A percentile compares a stretch with the other conserved stretches of the same genome.
phyloP scores from a whole-genome alignment of 2,329 filamentous ascomycete species.

The Pestalotiopsis sp. region DNA sequence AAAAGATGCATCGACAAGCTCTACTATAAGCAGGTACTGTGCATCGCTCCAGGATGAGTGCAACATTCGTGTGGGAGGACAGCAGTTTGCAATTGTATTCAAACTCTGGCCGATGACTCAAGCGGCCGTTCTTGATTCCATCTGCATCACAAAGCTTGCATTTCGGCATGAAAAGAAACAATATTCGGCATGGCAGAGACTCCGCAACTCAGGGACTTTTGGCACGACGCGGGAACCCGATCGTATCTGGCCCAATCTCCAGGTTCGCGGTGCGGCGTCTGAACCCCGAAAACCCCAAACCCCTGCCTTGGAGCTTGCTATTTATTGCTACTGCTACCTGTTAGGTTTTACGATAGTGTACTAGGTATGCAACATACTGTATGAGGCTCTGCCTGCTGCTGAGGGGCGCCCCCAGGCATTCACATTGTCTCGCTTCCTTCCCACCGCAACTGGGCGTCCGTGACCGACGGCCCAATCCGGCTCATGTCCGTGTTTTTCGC shows the following conservation, averaged over 20 bases:
- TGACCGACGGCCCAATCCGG: not conserved
- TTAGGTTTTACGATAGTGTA: not conserved
- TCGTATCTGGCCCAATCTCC: slow-evolving; percentile 3
- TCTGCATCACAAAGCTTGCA: not conserved
- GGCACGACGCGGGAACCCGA: not conserved
- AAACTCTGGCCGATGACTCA: not conserved
- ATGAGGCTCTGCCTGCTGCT: slow-evolving; percentile 6
- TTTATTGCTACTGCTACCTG: not conserved
- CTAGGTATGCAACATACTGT: too few relatives aligned
- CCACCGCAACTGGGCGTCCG: slow-evolving; percentile 1
- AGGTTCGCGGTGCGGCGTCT: not conserved
- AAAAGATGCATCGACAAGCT: not conserved
- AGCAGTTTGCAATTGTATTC: not conserved
- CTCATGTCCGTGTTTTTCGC: not conserved
- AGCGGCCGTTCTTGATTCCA: not conserved
- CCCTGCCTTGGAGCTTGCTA: not conserved
- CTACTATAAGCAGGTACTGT: not conserved
- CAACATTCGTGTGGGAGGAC: not conserved
- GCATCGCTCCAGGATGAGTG: not conserved
- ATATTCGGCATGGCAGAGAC: not conserved
- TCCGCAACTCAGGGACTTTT: not conserved
- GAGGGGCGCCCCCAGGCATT: slow-evolving; percentile 2
- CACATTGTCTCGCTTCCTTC: not conserved
- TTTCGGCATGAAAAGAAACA: not conserved
- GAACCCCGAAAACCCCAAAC: not conserved